Conservation (phyloP, 2,329 filamentous ascomycete species). For the Fragosphaeria purpurea region DNA sequence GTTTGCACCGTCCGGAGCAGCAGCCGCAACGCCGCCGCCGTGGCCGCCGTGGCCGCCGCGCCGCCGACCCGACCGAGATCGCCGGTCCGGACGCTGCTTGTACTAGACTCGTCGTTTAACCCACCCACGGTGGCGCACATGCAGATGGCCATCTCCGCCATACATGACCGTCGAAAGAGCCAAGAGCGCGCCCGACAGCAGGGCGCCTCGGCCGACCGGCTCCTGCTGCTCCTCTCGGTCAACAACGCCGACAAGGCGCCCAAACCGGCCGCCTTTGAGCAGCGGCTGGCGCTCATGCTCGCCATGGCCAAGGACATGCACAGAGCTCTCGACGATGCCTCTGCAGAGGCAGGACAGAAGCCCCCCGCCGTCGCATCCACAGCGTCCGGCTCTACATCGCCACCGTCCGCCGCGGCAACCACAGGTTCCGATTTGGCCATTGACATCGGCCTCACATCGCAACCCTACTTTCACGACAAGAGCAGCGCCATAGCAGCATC, state of each 20-base stretch:
- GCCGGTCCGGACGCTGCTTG: slow-evolving; percentile 29
- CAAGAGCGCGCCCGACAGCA: slow-evolving; percentile 8
- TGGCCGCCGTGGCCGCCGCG: too few species aligned
- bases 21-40: slow-evolving; percentile 18
- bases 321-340: slow-evolving; percentile 8
- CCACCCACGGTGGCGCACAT: slow-evolving; percentile 54
- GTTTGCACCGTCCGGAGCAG: slow-evolving; percentile 22
- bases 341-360: background rate
- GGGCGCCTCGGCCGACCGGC: slow-evolving; percentile 19
- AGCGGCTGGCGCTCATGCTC: slow-evolving; percentile 63
- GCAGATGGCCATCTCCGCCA: slow-evolving; percentile 43
- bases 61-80: slow-evolving; percentile 11
- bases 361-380: too few species aligned
- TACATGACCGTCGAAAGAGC: slow-evolving; percentile 12
- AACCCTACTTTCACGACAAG: slow-evolving; percentile 68
- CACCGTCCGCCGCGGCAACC: background rate
- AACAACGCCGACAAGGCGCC: slow-evolving; percentile 58
- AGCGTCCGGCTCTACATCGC: too few species aligned
- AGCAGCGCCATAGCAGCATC: slow-evolving; percentile 43
- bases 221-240: slow-evolving; percentile 51
- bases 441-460: slow-evolving; percentile 61
- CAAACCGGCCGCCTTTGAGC: slow-evolving; percentile 56
- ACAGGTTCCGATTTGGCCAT: slow-evolving; percentile 23
- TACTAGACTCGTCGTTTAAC: slow-evolving; percentile 61
- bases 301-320: slow-evolving; percentile 51